Conservation (phyloP, 441 rosid genomes). For the Corymbia citriodora region DNA sequence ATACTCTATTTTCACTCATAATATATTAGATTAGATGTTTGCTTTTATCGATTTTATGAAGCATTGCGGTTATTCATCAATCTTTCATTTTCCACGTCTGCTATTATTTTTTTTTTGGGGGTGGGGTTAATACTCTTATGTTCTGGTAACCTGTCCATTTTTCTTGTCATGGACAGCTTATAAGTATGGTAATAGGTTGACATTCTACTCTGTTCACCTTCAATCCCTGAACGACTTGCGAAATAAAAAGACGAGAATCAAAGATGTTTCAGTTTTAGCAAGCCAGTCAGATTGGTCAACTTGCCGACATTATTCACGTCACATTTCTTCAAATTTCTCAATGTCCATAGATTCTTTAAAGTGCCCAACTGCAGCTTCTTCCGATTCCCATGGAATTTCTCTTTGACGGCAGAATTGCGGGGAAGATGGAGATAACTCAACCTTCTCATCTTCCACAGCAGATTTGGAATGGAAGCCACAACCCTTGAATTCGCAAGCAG, state of each 20-base stretch:
- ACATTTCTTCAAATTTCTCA: background rate
- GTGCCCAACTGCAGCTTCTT: background rate
- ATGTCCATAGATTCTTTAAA: background rate
- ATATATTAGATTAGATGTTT: too few relatives aligned
- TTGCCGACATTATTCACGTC: background rate
- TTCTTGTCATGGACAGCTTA: background rate
- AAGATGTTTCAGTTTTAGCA: background rate
- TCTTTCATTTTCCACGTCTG: too few relatives aligned
- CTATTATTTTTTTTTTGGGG: too few relatives aligned
- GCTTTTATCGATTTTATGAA: too few relatives aligned
- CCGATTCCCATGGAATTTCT: background rate
- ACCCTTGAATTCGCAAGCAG: rapidly evolving
- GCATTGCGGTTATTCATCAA: too few relatives aligned
- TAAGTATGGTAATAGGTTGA: background rate
- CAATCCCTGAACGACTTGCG: rapidly evolving
- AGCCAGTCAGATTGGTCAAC: too few relatives aligned
- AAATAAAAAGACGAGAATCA: background rate
- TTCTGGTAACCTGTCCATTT: too few relatives aligned
- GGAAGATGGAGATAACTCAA: background rate
- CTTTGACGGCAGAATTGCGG: rapidly evolving
- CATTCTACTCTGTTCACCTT: background rate
- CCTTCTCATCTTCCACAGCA: background rate
- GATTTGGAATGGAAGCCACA: background rate
- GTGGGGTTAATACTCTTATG: too few relatives aligned
- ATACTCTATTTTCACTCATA: background rate